Conservation (phyloP, 768 basidiomycete genomes). For the Rhizopogon vesiculosus region DNA sequence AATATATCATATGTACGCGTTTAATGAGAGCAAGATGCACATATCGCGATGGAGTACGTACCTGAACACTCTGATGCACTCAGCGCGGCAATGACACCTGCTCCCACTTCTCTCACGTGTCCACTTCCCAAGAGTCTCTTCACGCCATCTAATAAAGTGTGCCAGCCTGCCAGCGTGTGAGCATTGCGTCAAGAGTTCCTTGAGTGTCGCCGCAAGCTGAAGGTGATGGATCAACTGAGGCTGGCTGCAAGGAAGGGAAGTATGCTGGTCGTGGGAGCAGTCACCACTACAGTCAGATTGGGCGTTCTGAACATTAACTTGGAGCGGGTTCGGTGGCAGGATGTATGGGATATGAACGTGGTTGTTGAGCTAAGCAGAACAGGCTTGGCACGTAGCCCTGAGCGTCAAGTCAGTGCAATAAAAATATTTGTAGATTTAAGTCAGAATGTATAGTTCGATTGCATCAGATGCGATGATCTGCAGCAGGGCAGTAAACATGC, state of each 20-base stretch:
- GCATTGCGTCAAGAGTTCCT: conserved; percentile 67
- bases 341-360: conserved; percentile 68
- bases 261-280: conserved; percentile 63
- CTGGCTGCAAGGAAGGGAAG: conserved; percentile 67
- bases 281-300: conserved; percentile 50
- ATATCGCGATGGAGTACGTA: conserved; percentile 6
- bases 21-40: not conserved
- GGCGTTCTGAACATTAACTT: conserved; percentile 60
- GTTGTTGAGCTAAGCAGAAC: conserved; percentile 88
- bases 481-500: conserved; percentile 74
- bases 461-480: conserved; percentile 80
- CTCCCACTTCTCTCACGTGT: conserved; percentile 70
- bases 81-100: conserved; percentile 79
- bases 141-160: conserved; percentile 54
- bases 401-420: not conserved
- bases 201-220: conserved; percentile 72
- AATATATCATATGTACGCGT: conserved; percentile 66
- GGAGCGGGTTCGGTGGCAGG: conserved; percentile 34
- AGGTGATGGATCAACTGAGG: conserved; percentile 63
- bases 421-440: not conserved
- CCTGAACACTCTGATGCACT: conserved; percentile 61
- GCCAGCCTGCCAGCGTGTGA: conserved; percentile 76
- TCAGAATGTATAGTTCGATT: conserved; percentile 63
- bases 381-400: conserved; percentile 83
- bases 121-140: conserved; percentile 57